Evolutionary conservation across 768 basidiomycete species (phyloP).

Genomic region (Baorangia bicolor): DNA sequence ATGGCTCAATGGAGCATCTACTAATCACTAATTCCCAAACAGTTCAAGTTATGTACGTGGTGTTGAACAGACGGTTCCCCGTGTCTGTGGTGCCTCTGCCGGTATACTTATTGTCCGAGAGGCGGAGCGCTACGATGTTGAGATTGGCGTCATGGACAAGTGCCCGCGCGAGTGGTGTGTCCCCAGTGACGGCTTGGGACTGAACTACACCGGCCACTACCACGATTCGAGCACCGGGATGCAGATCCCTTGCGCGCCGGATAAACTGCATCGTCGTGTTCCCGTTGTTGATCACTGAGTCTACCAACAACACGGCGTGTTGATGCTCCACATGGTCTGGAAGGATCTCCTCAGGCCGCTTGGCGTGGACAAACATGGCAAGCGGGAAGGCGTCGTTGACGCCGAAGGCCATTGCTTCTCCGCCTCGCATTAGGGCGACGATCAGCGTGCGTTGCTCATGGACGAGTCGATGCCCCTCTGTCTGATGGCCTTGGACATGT

Average conservation of each 20-base stretch:
- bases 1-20: neutral
- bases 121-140: conserved; percentile 12
- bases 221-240: conserved; percentile 16
- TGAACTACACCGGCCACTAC: conserved; percentile 14
- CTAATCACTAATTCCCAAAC: conserved; percentile 1
- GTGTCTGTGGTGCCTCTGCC: conserved; percentile 14
- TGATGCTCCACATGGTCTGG: conserved; percentile 12
- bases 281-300: conserved; percentile 15
- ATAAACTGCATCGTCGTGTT: conserved; percentile 15
- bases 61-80: conserved; percentile 15
- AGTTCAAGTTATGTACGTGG: conserved; percentile 9
- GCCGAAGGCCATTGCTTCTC: conserved; percentile 14
- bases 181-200: conserved; percentile 13
- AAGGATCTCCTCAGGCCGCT: conserved; percentile 14
- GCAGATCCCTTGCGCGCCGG: conserved; percentile 7
- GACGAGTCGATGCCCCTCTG: conserved; percentile 12
- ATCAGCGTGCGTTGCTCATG: conserved; percentile 16
- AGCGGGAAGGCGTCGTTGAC: conserved; percentile 15
- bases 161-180: conserved; percentile 11
- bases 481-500: conserved; percentile 16
- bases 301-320: conserved; percentile 16
- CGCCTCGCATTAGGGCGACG: conserved; percentile 16
- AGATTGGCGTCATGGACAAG: conserved; percentile 13
- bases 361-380: conserved; percentile 16
- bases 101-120: conserved; percentile 16